Evolutionary conservation across 768 basidiomycete species (phyloP).

Genomic region (Pleurotus salmoneostramineus): DNA sequence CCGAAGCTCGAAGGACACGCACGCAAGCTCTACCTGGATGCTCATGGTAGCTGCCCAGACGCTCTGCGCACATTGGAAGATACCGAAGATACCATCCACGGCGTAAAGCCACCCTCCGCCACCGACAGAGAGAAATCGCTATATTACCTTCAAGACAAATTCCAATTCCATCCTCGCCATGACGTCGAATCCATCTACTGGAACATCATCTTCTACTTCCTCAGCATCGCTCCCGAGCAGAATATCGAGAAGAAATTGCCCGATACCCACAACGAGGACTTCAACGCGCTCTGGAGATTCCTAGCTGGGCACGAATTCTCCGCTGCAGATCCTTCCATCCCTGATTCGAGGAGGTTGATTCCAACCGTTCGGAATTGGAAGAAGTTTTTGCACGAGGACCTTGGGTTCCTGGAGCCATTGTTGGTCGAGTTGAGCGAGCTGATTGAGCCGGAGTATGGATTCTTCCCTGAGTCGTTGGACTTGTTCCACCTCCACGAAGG

Average conservation of each 20-base stretch:
- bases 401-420: background rate
- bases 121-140: background rate
- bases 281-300: background rate
- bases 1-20: background rate
- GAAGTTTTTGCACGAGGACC: background rate
- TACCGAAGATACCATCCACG: background rate
- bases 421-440: background rate
- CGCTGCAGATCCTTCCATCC: too few relatives aligned
- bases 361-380: background rate
- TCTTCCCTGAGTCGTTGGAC: background rate
- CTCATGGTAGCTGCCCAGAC: too few relatives aligned
- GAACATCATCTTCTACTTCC: background rate
- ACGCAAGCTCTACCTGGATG: too few relatives aligned
- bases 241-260: background rate
- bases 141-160: background rate
- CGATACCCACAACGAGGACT: background rate
- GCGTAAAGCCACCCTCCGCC: background rate
- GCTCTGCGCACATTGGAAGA: too few relatives aligned
- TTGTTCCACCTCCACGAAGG: slow-evolving; percentile 6
- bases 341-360: background rate
- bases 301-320: background rate
- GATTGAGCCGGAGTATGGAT: background rate
- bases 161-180: slow-evolving; percentile 3
- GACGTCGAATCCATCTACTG: slow-evolving; percentile 7
- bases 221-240: background rate